Base-by-base conservation (phyloP, 129 eudicot genomes). In the Kitagawia praeruptora region DNA sequence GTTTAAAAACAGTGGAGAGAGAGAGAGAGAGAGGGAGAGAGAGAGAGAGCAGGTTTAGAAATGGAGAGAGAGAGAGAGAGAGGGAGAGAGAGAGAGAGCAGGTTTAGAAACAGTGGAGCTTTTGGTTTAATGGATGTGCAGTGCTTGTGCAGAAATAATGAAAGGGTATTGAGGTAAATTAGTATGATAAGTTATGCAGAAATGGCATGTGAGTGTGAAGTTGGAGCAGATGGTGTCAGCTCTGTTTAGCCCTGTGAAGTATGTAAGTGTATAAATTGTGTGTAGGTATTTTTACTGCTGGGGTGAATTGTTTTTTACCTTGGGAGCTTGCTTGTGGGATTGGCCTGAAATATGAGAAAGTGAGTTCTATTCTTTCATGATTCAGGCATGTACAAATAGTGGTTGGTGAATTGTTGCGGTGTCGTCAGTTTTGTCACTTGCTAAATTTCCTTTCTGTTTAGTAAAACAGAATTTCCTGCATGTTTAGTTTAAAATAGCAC, bases 111-210 rank as follows among this genome's bases (percentile, higher is more conserved):
- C 41, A 18, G 75, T 34, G 75, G 11, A 70, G 75, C 75, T 70
- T 70, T 70, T 70, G 75, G 71, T 70, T 70, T 37, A 70, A 70
- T 70, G 75, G 75, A 70, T 15, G 75, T 37, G 44, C 71, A 64
- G 73, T 67, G 42, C 3, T 31, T 3, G 73, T 31, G 0, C 73
- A 67, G 73, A 67, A 67, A 67, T 67, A 67, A 67, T 27, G 73
- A 31, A 34, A 67, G 73, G 73, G 41, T 67, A 67, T 4, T 31
- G 1, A 13, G 19, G 73, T 67, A 67, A 67, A 14, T 67, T 67
- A 3, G 18, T 12, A 27, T 27, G 18, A 31, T 67, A 5, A 4
- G 19, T 13, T 19, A 0, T 31, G 11, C 73, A 67, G 73, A 67
- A 67, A 0, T 1, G 73, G 23, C 39, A 28, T 67, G 73, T 67